Conservation (phyloP, 2,329 filamentous ascomycete species). For the Aureobasidium namibiae region DNA sequence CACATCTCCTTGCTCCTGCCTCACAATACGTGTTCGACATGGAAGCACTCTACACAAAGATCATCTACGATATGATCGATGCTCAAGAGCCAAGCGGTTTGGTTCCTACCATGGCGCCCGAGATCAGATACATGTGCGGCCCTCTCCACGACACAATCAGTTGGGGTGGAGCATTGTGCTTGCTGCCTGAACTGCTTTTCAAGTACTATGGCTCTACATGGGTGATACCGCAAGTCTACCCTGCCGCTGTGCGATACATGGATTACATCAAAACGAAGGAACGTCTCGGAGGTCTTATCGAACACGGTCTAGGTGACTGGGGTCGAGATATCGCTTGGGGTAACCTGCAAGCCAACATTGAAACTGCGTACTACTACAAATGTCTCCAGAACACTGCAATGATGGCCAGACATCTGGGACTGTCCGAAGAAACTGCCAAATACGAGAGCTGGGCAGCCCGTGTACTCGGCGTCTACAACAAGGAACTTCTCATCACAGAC, state of each 20-base stretch:
- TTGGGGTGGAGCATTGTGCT: conserved; percentile 34
- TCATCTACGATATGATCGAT: conserved; percentile 40
- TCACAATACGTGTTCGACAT: conserved; percentile 41
- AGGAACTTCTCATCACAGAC: conserved; percentile 27
- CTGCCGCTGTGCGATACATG: conserved; percentile 33
- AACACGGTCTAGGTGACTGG: conserved; percentile 39
- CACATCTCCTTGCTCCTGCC: conserved; percentile 36
- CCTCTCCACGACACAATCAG: conserved; percentile 41
- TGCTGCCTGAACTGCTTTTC: conserved; percentile 31
- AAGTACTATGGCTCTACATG: conserved; percentile 34
- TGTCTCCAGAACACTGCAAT: conserved; percentile 30
- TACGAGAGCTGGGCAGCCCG: conserved; percentile 24
- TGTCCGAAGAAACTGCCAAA: conserved; percentile 19
- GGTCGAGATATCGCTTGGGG: conserved; percentile 36
- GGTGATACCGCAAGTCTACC: conserved; percentile 31
- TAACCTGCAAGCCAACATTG: conserved; percentile 39
- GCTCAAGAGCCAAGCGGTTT: conserved; percentile 38
- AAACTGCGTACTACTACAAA: conserved; percentile 37
- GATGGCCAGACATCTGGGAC: conserved; percentile 29
- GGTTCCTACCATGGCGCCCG: conserved; percentile 40
- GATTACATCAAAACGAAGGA: conserved; percentile 35
- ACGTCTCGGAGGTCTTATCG: conserved; percentile 33
- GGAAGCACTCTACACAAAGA: conserved; percentile 40
- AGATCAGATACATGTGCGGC: conserved; percentile 42
- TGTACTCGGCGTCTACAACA: conserved; percentile 28